These are phyloP conservation scores for Anaeramoeba ignava DNA, from an alignment of 78 protist genomes.

Conservation along the genomic window DNA sequence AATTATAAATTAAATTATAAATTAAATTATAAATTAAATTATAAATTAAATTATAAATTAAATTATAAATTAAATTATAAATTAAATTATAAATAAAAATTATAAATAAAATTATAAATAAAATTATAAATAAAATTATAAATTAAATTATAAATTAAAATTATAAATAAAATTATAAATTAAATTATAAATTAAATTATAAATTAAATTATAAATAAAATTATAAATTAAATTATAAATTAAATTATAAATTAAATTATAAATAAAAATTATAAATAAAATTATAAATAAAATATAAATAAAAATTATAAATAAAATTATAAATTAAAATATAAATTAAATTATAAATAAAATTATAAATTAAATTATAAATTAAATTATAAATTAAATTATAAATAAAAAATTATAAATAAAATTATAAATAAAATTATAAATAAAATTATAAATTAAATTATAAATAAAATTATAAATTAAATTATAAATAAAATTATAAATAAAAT, in stretches of 20 bases:
- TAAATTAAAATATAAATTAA: background rate
- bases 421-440: no score
- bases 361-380: background rate
- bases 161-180: background rate
- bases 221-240: background rate
- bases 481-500: background rate
- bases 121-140: background rate
- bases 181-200: background rate
- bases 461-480: no score
- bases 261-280: background rate
- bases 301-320: background rate
- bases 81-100: constrained; percentile 1
- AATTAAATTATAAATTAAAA: background rate
- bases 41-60: background rate
- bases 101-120: background rate
- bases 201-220: background rate
- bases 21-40: background rate
- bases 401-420: background rate
- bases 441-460: background rate
- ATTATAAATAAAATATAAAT: constrained; percentile 4
- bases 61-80: no score
- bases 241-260: background rate
- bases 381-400: background rate
- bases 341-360: background rate
- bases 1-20: background rate